phyloP scores from a whole-genome alignment of 1,284 basidiomycete species.

The Fomitopsis palustris region DNA sequence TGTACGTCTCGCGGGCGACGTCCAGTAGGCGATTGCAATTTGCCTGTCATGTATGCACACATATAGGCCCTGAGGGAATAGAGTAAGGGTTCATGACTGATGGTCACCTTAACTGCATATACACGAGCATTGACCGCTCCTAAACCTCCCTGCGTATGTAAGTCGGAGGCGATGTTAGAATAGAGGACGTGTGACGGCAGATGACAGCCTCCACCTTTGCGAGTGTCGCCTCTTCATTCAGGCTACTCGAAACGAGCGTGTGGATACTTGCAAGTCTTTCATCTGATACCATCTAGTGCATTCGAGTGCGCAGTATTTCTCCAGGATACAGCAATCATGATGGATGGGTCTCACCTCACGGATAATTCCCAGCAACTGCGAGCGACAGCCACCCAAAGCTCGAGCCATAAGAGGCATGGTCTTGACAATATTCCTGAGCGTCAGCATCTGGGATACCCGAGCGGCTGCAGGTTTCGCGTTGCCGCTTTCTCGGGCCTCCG shows the following conservation, averaged over 20 bases:
- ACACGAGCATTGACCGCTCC: slow-evolving; percentile 70
- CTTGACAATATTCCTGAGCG: slow-evolving; percentile 66
- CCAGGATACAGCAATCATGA: neutral
- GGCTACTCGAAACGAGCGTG: slow-evolving; percentile 48
- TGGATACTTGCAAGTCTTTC: slow-evolving; percentile 64
- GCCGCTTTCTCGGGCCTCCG: slow-evolving; percentile 50
- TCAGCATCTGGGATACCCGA: slow-evolving; percentile 75
- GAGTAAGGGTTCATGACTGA: neutral
- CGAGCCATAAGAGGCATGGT: slow-evolving; percentile 59
- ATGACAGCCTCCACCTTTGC: slow-evolving; percentile 45
- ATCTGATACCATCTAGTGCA: slow-evolving; percentile 65
- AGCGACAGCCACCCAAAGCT: slow-evolving; percentile 55
- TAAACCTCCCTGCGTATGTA: slow-evolving; percentile 63
- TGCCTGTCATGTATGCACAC: slow-evolving; percentile 48
- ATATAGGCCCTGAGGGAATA: neutral
- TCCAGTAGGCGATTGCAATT: slow-evolving; percentile 83
- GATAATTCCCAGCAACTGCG: slow-evolving; percentile 63
- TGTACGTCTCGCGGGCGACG: slow-evolving; percentile 89
- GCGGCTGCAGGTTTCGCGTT: slow-evolving; percentile 62
- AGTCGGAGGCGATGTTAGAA: neutral
- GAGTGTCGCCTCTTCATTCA: slow-evolving; percentile 69
- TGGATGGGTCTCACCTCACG: slow-evolving; percentile 40
- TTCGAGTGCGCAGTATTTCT: neutral
- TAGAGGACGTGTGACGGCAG: slow-evolving; percentile 3
- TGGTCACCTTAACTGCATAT: slow-evolving; percentile 74